A percentile compares a stretch with the other conserved stretches of the same genome.
phyloP scores from a whole-genome alignment of 768 basidiomycete genomes.

The Dictyophora rubrovolvata region DNA sequence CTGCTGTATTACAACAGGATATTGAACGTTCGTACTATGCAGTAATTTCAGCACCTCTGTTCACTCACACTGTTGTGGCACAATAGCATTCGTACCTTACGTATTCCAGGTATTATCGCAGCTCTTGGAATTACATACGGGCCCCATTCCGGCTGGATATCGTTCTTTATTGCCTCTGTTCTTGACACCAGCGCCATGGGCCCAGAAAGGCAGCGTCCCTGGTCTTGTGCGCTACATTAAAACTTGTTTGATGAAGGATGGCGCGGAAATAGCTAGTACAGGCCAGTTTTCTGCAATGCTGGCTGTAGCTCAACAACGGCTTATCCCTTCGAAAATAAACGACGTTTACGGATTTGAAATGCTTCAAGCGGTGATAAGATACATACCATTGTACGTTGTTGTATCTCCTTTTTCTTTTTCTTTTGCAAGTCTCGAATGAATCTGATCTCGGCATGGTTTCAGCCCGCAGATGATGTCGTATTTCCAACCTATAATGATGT shows the following conservation, averaged over 20 bases:
- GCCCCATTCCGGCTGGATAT: slow-evolving; percentile 44
- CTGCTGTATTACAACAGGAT: slow-evolving; percentile 80
- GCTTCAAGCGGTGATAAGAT: slow-evolving; percentile 61
- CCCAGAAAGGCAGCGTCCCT: slow-evolving; percentile 89
- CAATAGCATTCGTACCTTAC: slow-evolving; percentile 88
- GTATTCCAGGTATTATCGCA: slow-evolving; percentile 95
- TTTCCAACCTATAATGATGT: slow-evolving; percentile 57
- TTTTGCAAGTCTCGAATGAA: background rate
- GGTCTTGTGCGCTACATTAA: slow-evolving; percentile 83
- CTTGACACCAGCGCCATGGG: slow-evolving; percentile 80
- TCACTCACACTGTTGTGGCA: background rate
- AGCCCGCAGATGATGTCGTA: slow-evolving; percentile 62
- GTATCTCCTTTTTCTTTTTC: background rate
- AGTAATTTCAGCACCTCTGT: background rate
- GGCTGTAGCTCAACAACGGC: slow-evolving; percentile 81
- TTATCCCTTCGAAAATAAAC: slow-evolving; percentile 80
- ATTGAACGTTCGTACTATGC: slow-evolving; percentile 62
- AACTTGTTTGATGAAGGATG: slow-evolving; percentile 71
- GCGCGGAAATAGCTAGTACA: slow-evolving; percentile 49
- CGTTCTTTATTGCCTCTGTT: slow-evolving; percentile 70
- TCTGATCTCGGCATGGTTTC: background rate
- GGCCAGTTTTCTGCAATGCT: slow-evolving; percentile 72
- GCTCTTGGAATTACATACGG: slow-evolving; percentile 74
- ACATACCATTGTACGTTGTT: slow-evolving; percentile 62
- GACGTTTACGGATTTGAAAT: slow-evolving; percentile 91